Evolutionary conservation across 495 filamentous ascomycete genomes (phyloP).

Genomic region (Neurospora pannonica): DNA sequence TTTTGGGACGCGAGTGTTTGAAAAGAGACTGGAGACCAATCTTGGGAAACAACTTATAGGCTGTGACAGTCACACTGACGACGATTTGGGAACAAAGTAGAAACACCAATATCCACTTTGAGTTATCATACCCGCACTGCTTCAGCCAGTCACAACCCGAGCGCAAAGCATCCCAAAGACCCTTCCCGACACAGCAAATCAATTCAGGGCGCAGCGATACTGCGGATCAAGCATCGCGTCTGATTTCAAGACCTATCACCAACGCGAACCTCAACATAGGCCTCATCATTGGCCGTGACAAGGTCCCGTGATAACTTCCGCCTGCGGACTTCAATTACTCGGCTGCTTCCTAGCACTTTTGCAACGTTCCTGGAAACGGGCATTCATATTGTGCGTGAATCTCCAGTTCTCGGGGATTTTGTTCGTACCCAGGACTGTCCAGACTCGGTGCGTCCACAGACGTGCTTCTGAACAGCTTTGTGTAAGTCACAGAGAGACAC

Average conservation of each 20-base stretch:
- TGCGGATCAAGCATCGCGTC: slow-evolving; percentile 27
- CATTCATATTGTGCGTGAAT: background rate
- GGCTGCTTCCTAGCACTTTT: slow-evolving; percentile 27
- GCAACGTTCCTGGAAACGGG: slow-evolving; percentile 12
- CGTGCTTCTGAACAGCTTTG: background rate
- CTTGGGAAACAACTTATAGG: slow-evolving; percentile 13
- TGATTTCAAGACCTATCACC: slow-evolving; percentile 38
- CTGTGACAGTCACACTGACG: slow-evolving; percentile 13
- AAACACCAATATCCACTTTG: slow-evolving; percentile 12
- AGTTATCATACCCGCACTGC: slow-evolving; percentile 7
- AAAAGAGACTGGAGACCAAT: slow-evolving; percentile 5
- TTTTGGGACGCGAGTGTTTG: background rate
- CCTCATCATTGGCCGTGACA: slow-evolving; percentile 33
- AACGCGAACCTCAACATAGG: slow-evolving; percentile 23
- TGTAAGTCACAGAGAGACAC: background rate
- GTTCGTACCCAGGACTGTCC: background rate
- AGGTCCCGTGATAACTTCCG: slow-evolving; percentile 40
- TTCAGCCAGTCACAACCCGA: slow-evolving; percentile 24
- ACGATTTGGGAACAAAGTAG: slow-evolving; percentile 2
- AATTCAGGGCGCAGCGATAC: slow-evolving; percentile 26
- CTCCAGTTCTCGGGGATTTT: background rate
- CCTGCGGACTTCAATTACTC: slow-evolving; percentile 40
- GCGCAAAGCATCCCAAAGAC: slow-evolving; percentile 20
- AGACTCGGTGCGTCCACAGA: background rate
- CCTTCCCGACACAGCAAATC: slow-evolving; percentile 32